Evolutionary conservation across 169 alveolate genomes (phyloP), one percentile per base, ranked within the genome.

Genomic region (Babesia sp.): DNA sequence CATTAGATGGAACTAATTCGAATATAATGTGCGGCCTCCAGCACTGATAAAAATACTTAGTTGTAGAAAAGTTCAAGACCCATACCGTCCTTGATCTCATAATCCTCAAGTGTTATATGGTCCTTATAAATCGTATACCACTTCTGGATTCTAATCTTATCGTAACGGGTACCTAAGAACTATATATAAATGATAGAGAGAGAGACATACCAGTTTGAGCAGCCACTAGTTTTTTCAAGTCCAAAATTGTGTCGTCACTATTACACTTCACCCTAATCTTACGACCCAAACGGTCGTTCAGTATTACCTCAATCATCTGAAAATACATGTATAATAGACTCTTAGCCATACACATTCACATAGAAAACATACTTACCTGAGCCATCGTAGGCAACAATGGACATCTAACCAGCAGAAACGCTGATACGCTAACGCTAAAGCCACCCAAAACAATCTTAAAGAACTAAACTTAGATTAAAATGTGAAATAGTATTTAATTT

Each of bases 81-180:
- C 99, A 96, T 96, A 3, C 99, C 99, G 77, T 98, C 99, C 67
- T 95, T 95, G 51, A 97, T 96, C 90, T 98, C 99, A 79, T 98
- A 98, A 83, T 98, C 99, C 81, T 94, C 99, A 60, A 98, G 75
- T 22, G 99, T 97, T 60, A 97, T 97, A 82, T 97, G 99, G 83
- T 98, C 99, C 91, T 97, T 98, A 91, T 93, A 96, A 5, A 96
- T 90, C 12, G 91, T 93, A 91, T 98, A 95, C 96, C 98, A 94
- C 85, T 97, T 97, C 82, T 98, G 97, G 4, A 98, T 93, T 59
- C 98, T 86, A 36, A 98, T 96, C 90, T 96, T 97, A 39, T 98
- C 99, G 39, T 98, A 93, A 44, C 99, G 90, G 4, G 97, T 94
- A 6, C 99, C 99, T 93, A 79, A 44, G 12, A 33, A 18, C 48